phyloP scores from a whole-genome alignment of 352 stramenopile species.

The Peronospora farinosa region DNA sequence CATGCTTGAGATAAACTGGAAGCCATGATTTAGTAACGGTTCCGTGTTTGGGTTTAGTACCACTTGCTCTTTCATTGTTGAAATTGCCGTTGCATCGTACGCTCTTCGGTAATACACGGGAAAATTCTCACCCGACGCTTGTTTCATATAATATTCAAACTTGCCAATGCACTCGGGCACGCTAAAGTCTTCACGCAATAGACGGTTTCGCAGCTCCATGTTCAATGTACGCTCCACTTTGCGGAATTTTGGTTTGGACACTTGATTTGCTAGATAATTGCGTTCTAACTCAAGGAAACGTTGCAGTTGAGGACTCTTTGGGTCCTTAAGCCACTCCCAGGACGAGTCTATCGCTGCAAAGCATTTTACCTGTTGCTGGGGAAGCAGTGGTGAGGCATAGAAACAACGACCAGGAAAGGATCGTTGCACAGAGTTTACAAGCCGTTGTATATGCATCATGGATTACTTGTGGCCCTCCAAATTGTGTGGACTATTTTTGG shows the following conservation, averaged over 20 bases:
- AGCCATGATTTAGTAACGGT: conserved; percentile 43
- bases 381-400: conserved; percentile 1
- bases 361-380: conserved; percentile 13
- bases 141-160: conserved; percentile 71
- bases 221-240: conserved; percentile 57
- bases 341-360: conserved; percentile 15
- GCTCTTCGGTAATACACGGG: conserved; percentile 68
- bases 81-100: conserved; percentile 5
- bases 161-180: conserved; percentile 71
- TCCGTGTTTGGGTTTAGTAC: conserved; percentile 77
- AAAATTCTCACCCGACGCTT: conserved; percentile 60
- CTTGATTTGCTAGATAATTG: conserved; percentile 41
- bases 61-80: conserved; percentile 36
- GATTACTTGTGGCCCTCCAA: conserved; percentile 3
- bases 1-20: conserved; percentile 65
- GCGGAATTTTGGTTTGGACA: conserved; percentile 52
- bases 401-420: not conserved
- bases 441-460: conserved; percentile 9
- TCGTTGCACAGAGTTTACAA: not conserved
- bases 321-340: conserved; percentile 53
- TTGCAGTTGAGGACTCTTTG: conserved; percentile 36
- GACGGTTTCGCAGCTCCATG: conserved; percentile 53
- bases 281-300: conserved; percentile 59
- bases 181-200: conserved; percentile 55
- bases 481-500: conserved; percentile 1